Evolutionary conservation across 2,329 filamentous ascomycete species (phyloP), one percentile per base, ranked within the genome.

Genomic region (Rhexocercosporidium sp.): DNA sequence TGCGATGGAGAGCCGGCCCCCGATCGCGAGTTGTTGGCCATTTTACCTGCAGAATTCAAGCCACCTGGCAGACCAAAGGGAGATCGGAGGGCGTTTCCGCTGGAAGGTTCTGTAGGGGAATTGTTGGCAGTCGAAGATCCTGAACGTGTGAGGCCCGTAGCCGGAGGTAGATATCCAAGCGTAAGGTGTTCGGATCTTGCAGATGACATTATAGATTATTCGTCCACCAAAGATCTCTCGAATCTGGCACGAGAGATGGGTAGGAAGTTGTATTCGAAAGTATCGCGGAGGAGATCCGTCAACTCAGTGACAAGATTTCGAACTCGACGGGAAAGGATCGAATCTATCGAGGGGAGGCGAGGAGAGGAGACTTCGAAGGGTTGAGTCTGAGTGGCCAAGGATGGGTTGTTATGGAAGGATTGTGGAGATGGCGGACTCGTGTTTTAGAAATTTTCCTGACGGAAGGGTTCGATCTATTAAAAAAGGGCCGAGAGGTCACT

Each of bases 1-100:
- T 97, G 94, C 81, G 94, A 97, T 76, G 96, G 96, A 86, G 96
- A 99, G 79, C 94, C 94, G 84, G 93, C 90, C 84, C 94, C 94
- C 77, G 95, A 92, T 83, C 95, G 87, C 76, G 87, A 80, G 75
- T 81, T 83, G 72, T 82, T 82, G 70, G 85, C 80, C 85, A 90
- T 88, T 77, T 88, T 89, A 75, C 81, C 81, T 67, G 83, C 79
- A 68, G 84, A 81, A 69, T 83, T 89, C 74, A 92, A 81, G 67
- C 87, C 84, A 74, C 87, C 88, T 57, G 90, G 83, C 70, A 91
- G 82, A 67, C 89, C 89, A 77, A 95, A 92, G 25, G 92, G 88
- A 71, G 92, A 91, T 80, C 93, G 89, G 73, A 90, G 81, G 67
- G 84, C 80, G 75, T 85, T 85, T 75, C 87, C 84, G 64, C 86